Evolutionary conservation across 2,329 filamentous ascomycete genomes (phyloP).

Genomic region (Phialemoniopsis sp.): DNA sequence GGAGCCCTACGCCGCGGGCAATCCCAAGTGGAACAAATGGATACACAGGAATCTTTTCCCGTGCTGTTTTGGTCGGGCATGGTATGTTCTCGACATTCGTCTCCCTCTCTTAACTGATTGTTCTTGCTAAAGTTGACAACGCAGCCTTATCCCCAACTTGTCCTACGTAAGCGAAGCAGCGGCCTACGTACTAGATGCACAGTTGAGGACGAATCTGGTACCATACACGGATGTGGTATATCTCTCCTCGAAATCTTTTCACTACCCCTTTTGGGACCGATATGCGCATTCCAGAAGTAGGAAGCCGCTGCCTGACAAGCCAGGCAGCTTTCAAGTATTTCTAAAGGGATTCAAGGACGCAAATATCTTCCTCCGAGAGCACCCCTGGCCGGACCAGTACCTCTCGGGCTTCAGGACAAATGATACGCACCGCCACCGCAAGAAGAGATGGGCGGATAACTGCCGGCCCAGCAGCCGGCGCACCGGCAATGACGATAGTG

Average conservation of each 20-base stretch:
- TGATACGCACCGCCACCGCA: slow-evolving; percentile 63
- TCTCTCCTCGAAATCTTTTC: slow-evolving; percentile 93
- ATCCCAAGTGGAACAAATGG: slow-evolving; percentile 99
- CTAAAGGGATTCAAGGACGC: slow-evolving; percentile 96
- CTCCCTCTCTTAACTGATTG: neutral
- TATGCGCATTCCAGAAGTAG: slow-evolving; percentile 83
- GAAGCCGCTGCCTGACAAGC: slow-evolving; percentile 82
- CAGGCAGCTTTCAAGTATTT: slow-evolving; percentile 96
- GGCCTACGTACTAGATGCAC: slow-evolving; percentile 89
- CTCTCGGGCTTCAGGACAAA: slow-evolving; percentile 65
- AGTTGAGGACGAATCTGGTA: slow-evolving; percentile 85
- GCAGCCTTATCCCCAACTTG: slow-evolving; percentile 85
- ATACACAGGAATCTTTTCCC: slow-evolving; percentile 96
- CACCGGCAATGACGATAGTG: slow-evolving; percentile 56
- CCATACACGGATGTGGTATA: slow-evolving; percentile 95
- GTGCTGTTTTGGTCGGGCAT: slow-evolving; percentile 93
- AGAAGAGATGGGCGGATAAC: slow-evolving; percentile 73
- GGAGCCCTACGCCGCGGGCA: slow-evolving; percentile 93
- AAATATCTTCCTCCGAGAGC: slow-evolving; percentile 88
- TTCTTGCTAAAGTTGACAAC: slow-evolving; percentile 8
- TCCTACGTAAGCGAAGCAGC: slow-evolving; percentile 98
- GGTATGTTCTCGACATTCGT: slow-evolving; percentile 38
- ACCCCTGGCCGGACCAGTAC: slow-evolving; percentile 95
- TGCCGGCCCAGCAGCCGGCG: slow-evolving; percentile 60
- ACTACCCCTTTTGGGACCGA: slow-evolving; percentile 97